A percentile compares a stretch with the other conserved stretches of the same genome.
Evolutionary conservation across 257 asterid genomes (phyloP).

Genomic region (Nicotiana benthamiana): DNA sequence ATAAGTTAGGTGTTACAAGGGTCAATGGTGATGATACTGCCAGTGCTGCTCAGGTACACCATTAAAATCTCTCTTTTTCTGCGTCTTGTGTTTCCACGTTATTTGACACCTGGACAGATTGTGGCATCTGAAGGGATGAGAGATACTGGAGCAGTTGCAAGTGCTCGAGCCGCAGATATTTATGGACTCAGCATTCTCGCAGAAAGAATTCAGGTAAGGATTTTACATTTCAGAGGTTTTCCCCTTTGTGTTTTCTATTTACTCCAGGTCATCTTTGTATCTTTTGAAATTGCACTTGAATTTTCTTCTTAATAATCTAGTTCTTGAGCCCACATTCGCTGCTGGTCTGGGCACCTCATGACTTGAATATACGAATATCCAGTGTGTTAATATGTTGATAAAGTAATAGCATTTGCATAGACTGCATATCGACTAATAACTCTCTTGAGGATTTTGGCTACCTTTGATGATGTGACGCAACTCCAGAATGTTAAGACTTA

Average conservation of each 20-base stretch:
- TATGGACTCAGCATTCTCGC: constrained; percentile 86
- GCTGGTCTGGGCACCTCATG: neutral
- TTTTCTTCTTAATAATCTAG: neutral
- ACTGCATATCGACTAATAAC: neutral
- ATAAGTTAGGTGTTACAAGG: constrained; percentile 47
- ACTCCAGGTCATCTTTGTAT: neutral
- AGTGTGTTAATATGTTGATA: neutral
- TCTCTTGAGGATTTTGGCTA: neutral
- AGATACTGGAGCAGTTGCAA: constrained; percentile 83
- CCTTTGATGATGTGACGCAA: neutral
- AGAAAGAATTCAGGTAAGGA: constrained; percentile 65
- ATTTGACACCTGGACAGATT: constrained; percentile 42
- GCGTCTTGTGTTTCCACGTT: neutral
- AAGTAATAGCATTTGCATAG: neutral
- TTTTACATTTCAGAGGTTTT: constrained; percentile 1
- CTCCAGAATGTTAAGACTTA: neutral
- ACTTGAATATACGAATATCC: neutral
- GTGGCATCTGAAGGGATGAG: constrained; percentile 54
- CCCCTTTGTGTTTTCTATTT: neutral
- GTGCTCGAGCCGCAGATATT: constrained; percentile 77
- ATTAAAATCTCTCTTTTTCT: constrained; percentile 1
- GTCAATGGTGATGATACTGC: constrained; percentile 64
- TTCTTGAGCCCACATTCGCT: neutral
- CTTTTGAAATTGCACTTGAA: neutral
- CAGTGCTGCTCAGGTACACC: constrained; percentile 80